Percentiles rank a stretch among this genome's conserved stretches.
Conservation (phyloP, 306 rosid species). For the Leucaena leucocephala region DNA sequence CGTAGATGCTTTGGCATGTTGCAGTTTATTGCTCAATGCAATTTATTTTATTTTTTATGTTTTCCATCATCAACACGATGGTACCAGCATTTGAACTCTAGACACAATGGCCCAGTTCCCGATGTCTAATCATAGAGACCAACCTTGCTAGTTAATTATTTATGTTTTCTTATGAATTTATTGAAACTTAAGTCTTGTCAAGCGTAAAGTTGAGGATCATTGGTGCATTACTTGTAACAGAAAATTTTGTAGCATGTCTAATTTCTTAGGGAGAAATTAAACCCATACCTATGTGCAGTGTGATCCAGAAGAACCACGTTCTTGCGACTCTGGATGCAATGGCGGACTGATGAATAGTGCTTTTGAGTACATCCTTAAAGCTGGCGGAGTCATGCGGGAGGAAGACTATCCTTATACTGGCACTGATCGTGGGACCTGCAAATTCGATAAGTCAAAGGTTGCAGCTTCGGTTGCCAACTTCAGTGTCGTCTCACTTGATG, state of each 20-base stretch:
- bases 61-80: neutral
- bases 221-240: neutral
- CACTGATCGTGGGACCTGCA: slow-evolving; percentile 68
- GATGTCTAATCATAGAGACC: neutral
- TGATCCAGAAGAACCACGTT: slow-evolving; percentile 80
- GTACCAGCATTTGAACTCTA: neutral
- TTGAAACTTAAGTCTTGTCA: neutral
- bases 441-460: slow-evolving; percentile 74
- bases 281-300: slow-evolving; percentile 55
- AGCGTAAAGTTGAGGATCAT: neutral
- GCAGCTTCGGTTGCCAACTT: slow-evolving; percentile 91
- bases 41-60: neutral
- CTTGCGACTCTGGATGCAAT: slow-evolving; percentile 94
- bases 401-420: slow-evolving; percentile 92
- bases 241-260: neutral
- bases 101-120: neutral
- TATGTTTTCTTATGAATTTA: neutral
- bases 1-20: neutral
- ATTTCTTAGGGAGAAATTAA: neutral
- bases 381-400: slow-evolving; percentile 93
- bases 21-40: neutral
- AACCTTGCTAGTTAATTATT: neutral
- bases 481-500: slow-evolving; percentile 84
- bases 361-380: slow-evolving; percentile 82
- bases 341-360: slow-evolving; percentile 99